A percentile compares a stretch with the other conserved stretches of the same genome.
phyloP scores from a whole-genome alignment of 2,329 filamentous ascomycete genomes.

The Paraconiothyrium brasiliense region DNA sequence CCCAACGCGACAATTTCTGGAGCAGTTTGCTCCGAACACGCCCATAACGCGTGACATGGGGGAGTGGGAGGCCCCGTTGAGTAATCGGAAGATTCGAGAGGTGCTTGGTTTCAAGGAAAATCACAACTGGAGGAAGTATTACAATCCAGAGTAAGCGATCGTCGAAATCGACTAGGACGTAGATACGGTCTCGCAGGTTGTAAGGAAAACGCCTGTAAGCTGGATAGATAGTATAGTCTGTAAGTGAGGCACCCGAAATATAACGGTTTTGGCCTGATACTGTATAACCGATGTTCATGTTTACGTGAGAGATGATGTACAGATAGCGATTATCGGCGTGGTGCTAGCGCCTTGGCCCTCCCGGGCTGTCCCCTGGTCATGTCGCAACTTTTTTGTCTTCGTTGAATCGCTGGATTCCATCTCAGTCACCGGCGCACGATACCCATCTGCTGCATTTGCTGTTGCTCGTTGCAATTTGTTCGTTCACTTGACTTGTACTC shows the following conservation, averaged over 20 bases:
- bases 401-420: constrained; percentile 9
- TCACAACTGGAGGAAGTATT: constrained; percentile 66
- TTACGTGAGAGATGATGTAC: constrained; percentile 7
- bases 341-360: constrained; percentile 18
- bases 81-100: constrained; percentile 68
- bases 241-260: neutral
- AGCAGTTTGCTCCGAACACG: constrained; percentile 59
- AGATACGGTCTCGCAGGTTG: neutral
- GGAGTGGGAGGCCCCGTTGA: constrained; percentile 67
- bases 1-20: constrained; percentile 63
- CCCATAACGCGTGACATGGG: constrained; percentile 65
- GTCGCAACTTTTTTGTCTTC: constrained; percentile 20
- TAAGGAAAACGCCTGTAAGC: neutral
- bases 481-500: neutral
- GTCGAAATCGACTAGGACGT: neutral
- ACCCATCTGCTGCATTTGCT: constrained; percentile 12
- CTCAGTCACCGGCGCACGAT: constrained; percentile 2
- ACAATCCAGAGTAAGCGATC: constrained; percentile 40
- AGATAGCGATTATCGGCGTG: constrained; percentile 14
- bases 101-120: constrained; percentile 68
- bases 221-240: neutral
- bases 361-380: constrained; percentile 11
- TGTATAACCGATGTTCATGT: neutral
- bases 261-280: neutral
- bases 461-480: constrained; percentile 10